Base-by-base conservation (phyloP, 2,329 filamentous ascomycete species). In the Colletotrichum sansevieriae region DNA sequence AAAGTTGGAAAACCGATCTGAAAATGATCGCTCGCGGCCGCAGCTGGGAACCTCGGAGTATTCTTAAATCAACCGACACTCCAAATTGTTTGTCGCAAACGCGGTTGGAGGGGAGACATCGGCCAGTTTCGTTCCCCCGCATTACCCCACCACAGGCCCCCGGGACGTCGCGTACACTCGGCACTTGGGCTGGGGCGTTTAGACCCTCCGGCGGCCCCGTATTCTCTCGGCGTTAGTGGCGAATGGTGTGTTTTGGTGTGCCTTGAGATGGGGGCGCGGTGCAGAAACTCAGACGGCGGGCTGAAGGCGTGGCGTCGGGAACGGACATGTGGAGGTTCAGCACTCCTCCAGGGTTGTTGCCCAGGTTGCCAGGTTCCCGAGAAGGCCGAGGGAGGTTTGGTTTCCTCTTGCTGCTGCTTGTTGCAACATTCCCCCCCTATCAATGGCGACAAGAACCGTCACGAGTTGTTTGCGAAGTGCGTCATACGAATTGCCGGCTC, bases 91-190 rank as follows among this genome's bases (percentile, higher is more conserved):
- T 13, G 18, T 47, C 54, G 6, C 47, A 47, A 54, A 18, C 52
- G 61, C 47, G 46, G 55, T 43, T 35, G 54, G 20, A 49, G 52
- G 18, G 67, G 57, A 35, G 20, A 52, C 33, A 68, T 63, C 46
- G 25, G 44, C 64, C 56, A 44, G 18, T 41, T 70, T 52, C 37
- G 25, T 68, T 51, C 44, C 67, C 67, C 67, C 67, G 63, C 63
- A 68, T 54, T 70, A 70, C 67, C 67, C 67, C 67, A 70, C 57
- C 58, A 68, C 20, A 47, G 63, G 63, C 67, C 67, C 62, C 67
- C 67, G 63, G 67, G 57, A 63, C 52, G 57, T 68, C 54, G 25
- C 43, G 59, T 43, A 52, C 58, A 20, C 43, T 70, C 67, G 67
- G 67, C 63, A 70, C 67, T 68, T 70, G 63, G 51, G 37, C 39